Evolutionary conservation across 768 basidiomycete genomes (phyloP).

Genomic region (Pleurotus salmoneostramineus): DNA sequence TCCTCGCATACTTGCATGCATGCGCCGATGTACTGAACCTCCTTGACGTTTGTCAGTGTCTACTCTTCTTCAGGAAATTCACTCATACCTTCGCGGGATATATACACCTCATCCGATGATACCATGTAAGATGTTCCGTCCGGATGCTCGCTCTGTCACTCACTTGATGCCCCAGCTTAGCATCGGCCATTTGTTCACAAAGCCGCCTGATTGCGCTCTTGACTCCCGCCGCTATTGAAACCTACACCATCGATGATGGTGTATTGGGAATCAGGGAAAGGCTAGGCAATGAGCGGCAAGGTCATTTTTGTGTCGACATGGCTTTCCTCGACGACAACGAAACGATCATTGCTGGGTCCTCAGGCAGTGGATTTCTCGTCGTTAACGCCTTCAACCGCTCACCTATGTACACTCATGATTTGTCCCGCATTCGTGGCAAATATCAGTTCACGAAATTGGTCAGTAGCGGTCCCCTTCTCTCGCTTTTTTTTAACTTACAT

Average conservation of each 20-base stretch:
- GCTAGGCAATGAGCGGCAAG: not conserved
- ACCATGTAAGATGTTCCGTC: no score
- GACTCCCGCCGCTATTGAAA: not conserved
- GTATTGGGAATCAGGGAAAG: not conserved
- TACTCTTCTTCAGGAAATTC: no score
- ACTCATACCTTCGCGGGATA: no score
- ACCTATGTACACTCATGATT: not conserved
- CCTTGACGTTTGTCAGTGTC: no score
- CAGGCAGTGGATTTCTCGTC: not conserved
- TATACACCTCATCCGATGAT: no score
- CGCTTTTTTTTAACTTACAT: not conserved
- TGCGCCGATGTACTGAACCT: no score
- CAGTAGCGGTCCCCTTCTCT: not conserved
- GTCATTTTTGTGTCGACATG: not conserved
- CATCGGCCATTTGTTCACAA: no score
- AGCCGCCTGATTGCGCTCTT: not conserved
- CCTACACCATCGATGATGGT: not conserved
- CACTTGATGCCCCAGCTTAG: no score
- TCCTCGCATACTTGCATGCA: no score
- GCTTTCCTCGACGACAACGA: not conserved
- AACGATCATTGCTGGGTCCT: not conserved
- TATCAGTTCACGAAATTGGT: not conserved
- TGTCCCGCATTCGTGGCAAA: not conserved
- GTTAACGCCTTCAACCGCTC: not conserved
- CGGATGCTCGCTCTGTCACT: no score